These are phyloP conservation scores for Paecilomyces sp. DNA, from an alignment of 2,329 filamentous ascomycete species.

Conservation along the genomic window DNA sequence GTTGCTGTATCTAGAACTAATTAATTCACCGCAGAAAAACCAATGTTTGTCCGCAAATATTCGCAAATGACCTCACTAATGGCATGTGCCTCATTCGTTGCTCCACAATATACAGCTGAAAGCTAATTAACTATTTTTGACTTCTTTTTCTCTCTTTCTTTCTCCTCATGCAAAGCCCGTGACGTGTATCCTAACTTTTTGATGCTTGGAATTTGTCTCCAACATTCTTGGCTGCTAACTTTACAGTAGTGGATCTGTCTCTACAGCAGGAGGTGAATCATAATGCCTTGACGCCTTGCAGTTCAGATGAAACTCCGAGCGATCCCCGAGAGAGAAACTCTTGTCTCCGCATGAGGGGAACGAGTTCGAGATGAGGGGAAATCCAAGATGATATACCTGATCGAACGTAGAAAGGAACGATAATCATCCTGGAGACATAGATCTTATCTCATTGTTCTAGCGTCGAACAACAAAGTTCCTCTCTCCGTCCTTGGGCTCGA, in stretches of 20 bases:
- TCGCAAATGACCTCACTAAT: not conserved
- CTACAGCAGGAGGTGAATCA: not conserved
- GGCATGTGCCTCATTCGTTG: not conserved
- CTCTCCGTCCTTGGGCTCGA: slow-evolving; percentile 61
- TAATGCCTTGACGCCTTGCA: not conserved
- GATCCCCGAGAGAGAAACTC: not conserved
- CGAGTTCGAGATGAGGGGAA: not conserved
- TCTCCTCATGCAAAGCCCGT: not conserved
- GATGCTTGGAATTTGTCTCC: not conserved
- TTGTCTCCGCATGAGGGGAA: not conserved
- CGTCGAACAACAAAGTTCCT: slow-evolving; percentile 51
- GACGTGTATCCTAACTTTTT: not conserved
- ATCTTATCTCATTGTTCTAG: not conserved
- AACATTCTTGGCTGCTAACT: not conserved
- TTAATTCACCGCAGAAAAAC: not conserved
- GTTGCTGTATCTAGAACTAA: not conserved
- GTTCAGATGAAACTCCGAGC: not conserved
- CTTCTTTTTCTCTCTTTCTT: not conserved
- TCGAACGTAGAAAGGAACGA: not conserved
- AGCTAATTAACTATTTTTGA: not conserved
- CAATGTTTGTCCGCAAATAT: not conserved
- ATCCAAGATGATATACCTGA: not conserved
- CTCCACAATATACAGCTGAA: not conserved
- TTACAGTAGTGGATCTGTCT: not conserved
- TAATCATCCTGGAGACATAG: not conserved